Conservation (phyloP, 192 early-diverging fungal species). For the Entomortierella lignicola region DNA sequence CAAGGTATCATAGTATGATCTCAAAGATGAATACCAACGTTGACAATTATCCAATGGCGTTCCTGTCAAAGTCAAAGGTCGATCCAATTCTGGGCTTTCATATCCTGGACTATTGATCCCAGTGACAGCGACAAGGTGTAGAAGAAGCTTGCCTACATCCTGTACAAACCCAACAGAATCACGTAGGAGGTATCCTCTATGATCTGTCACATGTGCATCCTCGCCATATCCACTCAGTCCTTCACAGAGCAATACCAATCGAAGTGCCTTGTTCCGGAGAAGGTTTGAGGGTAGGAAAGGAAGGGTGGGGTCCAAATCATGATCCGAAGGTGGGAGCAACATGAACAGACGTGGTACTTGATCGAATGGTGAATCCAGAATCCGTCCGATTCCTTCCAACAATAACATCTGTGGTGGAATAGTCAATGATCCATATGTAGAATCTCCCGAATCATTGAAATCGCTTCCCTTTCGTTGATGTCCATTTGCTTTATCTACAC, state of each 20-base stretch:
- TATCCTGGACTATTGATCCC: slow-evolving; percentile 32
- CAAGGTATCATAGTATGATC: slow-evolving; percentile 36
- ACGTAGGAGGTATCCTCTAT: slow-evolving; percentile 33
- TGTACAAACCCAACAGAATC: slow-evolving; percentile 18
- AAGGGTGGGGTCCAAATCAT: slow-evolving; percentile 18
- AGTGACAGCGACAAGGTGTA: slow-evolving; percentile 31
- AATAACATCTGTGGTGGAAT: slow-evolving; percentile 12
- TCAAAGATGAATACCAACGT: slow-evolving; percentile 32
- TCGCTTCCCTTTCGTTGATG: neutral
- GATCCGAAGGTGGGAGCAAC: slow-evolving; percentile 35
- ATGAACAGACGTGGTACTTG: slow-evolving; percentile 52
- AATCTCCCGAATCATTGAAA: slow-evolving; percentile 9
- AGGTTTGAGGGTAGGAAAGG: slow-evolving; percentile 26
- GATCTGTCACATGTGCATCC: slow-evolving; percentile 47
- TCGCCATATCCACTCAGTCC: slow-evolving; percentile 41
- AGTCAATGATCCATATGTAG: neutral
- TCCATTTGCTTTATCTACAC: neutral
- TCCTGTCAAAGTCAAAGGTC: slow-evolving; percentile 27
- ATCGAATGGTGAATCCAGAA: slow-evolving; percentile 46
- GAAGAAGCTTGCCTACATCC: slow-evolving; percentile 41
- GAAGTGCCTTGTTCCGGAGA: slow-evolving; percentile 33
- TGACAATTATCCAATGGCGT: slow-evolving; percentile 51
- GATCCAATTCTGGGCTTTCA: slow-evolving; percentile 18
- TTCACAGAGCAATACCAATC: slow-evolving; percentile 41
- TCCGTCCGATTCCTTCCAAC: slow-evolving; percentile 36